Percentiles rank a stretch among this genome's conserved stretches.
phyloP scores from a whole-genome alignment of 352 stramenopile species.

The Pythium aquatile region DNA sequence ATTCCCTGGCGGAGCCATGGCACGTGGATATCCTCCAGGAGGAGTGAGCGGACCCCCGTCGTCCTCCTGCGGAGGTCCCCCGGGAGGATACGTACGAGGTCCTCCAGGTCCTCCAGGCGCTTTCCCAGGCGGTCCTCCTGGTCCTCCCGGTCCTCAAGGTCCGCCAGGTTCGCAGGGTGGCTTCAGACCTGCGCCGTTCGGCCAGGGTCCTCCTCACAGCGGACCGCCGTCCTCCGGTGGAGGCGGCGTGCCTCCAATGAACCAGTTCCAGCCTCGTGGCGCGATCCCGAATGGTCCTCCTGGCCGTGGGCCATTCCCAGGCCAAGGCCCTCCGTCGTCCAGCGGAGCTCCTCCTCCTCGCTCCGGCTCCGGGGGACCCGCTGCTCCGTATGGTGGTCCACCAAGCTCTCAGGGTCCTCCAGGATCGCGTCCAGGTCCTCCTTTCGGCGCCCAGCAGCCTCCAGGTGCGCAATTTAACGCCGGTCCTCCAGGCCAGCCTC shows the following conservation, averaged over 20 bases:
- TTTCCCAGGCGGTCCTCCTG: conserved; percentile 22
- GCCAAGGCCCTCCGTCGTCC: conserved; percentile 21
- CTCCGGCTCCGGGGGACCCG: conserved; percentile 14
- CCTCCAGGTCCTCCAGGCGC: conserved; percentile 23
- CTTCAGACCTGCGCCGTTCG: conserved; percentile 10
- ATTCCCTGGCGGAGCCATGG: conserved; percentile 7
- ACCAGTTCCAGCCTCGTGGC: conserved; percentile 41
- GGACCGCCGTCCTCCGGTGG: conserved; percentile 38
- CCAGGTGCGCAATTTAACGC: conserved; percentile 10
- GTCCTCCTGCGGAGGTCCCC: conserved; percentile 13
- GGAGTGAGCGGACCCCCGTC: conserved; percentile 20
- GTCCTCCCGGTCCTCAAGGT: conserved; percentile 2
- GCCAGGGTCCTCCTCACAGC: conserved; percentile 15
- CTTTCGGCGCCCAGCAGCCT: conserved; percentile 24
- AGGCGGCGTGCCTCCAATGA: conserved; percentile 34
- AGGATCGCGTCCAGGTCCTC: conserved; percentile 23
- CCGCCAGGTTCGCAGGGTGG: conserved; percentile 27
- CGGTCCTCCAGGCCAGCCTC: conserved; percentile 15
- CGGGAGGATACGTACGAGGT: conserved; percentile 2
- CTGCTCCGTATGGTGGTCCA: conserved; percentile 17
- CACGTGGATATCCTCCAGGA: conserved; percentile 13
- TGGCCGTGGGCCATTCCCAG: conserved; percentile 25
- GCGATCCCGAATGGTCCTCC: conserved; percentile 21
- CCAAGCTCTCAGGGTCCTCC: conserved; percentile 23
- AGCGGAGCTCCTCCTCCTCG: conserved; percentile 10